Evolutionary conservation across 306 rosid species (phyloP), one percentile per base, ranked within the genome.

Genomic region (Neltuma alba): DNA sequence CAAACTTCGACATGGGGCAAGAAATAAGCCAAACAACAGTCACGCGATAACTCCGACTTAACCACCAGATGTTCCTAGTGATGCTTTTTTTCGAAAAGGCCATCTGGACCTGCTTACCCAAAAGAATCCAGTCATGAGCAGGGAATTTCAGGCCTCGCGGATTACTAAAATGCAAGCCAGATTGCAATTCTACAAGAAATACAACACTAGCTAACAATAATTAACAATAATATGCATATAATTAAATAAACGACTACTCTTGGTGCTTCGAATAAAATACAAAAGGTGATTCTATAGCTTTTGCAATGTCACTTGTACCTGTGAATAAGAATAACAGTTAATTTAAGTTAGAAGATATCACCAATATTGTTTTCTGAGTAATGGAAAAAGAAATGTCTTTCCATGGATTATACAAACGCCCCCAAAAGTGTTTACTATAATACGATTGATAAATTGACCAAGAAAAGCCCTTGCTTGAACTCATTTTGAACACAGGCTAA

Each of bases 41-140:
- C 41, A 77, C 78, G 69, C 36, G 45, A 30, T 31, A 76, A 44
- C 78, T 25, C 18, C 9, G 25, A 60, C 34, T 12, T 30, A 80
- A 76, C 83, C 83, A 74, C 34, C 47, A 54, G 78, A 77, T 13
- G 62, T 74, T 74, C 80, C 75, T 86, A 83, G 79, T 83, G 89
- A 78, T 82, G 84, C 68, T 86, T 81, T 21, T 0, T 16, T 78
- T 86, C 87, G 76, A 86, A 86, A 57, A 86, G 83, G 50, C 89
- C 89, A 78, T 86, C 85, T 16, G 89, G 89, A 63, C 89, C 89
- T 86, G 83, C 16, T 70, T 65, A 69, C 57, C 77, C 67, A 34
- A 63, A 77, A 77, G 42, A 80, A 27, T 60, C 78, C 74, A 73
- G 86, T 76, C 73, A 67, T 65, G 48, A 57, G 73, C n/a, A 37